phyloP scores from a whole-genome alignment of 2,329 filamentous ascomycete genomes.

The Chrysoporthe austroafricana region DNA sequence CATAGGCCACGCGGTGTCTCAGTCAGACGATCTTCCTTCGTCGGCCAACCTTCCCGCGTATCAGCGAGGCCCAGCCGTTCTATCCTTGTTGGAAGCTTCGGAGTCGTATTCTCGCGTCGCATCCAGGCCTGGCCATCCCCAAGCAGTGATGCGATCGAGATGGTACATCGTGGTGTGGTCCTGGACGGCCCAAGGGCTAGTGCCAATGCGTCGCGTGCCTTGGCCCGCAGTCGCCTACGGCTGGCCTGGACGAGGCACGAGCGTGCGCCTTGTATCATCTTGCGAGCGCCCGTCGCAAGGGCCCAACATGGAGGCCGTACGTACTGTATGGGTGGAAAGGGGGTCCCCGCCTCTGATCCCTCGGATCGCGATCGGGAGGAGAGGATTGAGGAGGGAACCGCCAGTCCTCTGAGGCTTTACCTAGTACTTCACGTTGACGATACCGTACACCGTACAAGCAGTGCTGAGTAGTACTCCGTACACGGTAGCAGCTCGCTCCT shows the following conservation, averaged over 20 bases:
- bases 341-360: no score
- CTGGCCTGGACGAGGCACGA: background rate
- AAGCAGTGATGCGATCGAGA: background rate
- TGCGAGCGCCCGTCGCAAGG: no score
- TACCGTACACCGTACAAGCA: background rate
- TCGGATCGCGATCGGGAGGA: no score
- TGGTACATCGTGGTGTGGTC: no score
- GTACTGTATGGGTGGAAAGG: no score
- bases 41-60: background rate
- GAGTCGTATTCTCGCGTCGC: background rate
- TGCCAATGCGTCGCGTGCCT: no score
- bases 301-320: no score
- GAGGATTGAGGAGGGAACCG: no score
- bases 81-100: background rate
- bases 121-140: background rate
- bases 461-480: background rate
- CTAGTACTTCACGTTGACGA: background rate
- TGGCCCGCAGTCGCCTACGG: background rate
- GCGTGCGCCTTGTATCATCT: no score
- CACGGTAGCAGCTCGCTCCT: background rate
- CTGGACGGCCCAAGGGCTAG: no score
- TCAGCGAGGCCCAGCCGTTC: background rate
- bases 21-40: background rate
- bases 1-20: background rate
- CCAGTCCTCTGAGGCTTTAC: background rate